Base-by-base conservation (phyloP, 805 yeast species). In the Cyberlindnera bimundalis region DNA sequence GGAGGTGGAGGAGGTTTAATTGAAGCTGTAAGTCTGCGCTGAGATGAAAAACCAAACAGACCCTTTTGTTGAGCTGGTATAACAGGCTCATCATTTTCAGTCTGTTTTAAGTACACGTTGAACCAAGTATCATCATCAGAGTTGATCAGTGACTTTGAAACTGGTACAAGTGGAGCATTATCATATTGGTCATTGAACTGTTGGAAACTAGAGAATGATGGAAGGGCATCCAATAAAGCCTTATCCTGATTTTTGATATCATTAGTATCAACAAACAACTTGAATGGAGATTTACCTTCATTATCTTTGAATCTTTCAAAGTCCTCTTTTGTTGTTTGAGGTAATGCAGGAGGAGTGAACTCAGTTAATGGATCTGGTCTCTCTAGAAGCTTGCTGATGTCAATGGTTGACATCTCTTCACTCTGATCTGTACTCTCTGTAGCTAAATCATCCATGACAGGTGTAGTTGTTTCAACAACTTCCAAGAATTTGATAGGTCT, bases 1-100 rank as follows among this genome's bases (percentile, higher is more conserved):
- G 99, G 99, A 0, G 98, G 98, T 37, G 76, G 74, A 6, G 99
- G 99, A 0, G 99, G 97, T 48, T 83, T 79, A 21, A 56, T 56
- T 36, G 90, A 68, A 38, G 71, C 73, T 42, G 77, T 81, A 45
- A 76, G 74, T 35, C 82, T 68, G 55, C 84, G 74, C 40, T 69
- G 74, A 4, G 60, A 50, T 0, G 56, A 50, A 35, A 56, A 55
- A 13, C 61, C 61, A 42, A 81, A 81, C 12, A 80, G 58, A 2
- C 85, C 85, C 53, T 76, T 77, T 46, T 78, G 78, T 55, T 62
- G 63, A 50, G 67, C 64, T 29, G 75, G 70, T 30, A 53, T 52
- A 6, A 33, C 10, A 25, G 53, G 52, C 18, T 71, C 73, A 1
- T 62, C 64, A 18, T 72, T 76, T 19, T 67, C 64, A 15, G 64